Conservation (phyloP, 148 eudicot species). For the Dianthus caryophyllus region DNA sequence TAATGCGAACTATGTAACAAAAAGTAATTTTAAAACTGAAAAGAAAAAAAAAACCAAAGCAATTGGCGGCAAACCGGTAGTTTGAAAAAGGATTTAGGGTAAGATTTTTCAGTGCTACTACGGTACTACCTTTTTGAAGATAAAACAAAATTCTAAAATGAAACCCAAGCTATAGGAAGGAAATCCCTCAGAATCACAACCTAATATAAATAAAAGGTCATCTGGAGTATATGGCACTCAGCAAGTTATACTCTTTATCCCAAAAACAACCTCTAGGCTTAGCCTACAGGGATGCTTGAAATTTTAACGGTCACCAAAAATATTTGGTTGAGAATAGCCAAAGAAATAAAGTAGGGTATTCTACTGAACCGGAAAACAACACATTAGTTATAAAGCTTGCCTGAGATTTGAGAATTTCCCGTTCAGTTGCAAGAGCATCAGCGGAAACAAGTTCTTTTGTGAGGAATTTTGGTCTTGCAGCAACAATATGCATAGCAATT, state of each 20-base stretch:
- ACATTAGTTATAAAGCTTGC: conserved; percentile 26
- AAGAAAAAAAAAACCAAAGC: too few species aligned
- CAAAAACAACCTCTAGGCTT: background rate
- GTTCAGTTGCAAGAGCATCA: conserved; percentile 68
- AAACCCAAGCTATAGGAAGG: background rate
- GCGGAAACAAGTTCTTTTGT: conserved; percentile 78
- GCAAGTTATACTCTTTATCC: background rate
- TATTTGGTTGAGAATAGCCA: background rate
- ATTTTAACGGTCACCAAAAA: background rate
- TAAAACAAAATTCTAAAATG: background rate
- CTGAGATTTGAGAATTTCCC: conserved; percentile 91
- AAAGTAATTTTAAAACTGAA: too few species aligned
- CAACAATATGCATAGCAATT: conserved; percentile 96
- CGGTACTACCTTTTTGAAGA: background rate
- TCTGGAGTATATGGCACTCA: background rate
- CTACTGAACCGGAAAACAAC: too few species aligned
- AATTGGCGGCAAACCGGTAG: too few species aligned
- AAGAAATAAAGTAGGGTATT: background rate
- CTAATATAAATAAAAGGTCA: background rate
- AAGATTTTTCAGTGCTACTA: background rate
- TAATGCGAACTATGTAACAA: too few species aligned
- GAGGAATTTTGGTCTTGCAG: conserved; percentile 77
- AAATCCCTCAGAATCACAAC: background rate
- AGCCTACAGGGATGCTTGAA: background rate
- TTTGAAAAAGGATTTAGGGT: too few species aligned